Percentiles rank a stretch among this genome's conserved stretches.
Conservation (phyloP, 176 grass and related monocot species). For the Paspalum vaginatum region DNA sequence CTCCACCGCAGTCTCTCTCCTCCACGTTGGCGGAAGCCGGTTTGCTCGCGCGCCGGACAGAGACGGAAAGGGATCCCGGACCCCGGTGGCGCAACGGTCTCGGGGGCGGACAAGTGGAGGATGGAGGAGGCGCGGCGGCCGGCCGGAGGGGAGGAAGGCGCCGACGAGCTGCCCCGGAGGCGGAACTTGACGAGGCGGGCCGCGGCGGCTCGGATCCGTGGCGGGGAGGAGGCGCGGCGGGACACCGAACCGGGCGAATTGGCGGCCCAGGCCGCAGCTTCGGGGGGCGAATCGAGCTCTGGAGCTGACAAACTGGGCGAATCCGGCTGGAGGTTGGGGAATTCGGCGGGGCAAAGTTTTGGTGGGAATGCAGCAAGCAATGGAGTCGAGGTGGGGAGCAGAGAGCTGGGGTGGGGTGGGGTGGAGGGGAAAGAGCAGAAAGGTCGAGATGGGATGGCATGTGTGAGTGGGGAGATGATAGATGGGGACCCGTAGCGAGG, state of each 20-base stretch:
- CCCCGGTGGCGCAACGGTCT: no score
- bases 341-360: constrained; percentile 34
- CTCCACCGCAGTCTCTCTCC: no score
- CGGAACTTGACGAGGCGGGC: no score
- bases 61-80: no score
- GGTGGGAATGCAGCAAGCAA: constrained; percentile 37
- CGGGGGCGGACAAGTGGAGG: no score
- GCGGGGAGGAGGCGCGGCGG: no score
- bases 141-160: no score
- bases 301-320: not conserved
- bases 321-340: constrained; percentile 3
- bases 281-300: constrained; percentile 21
- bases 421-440: constrained; percentile 45
- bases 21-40: no score
- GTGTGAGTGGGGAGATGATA: constrained; percentile 25
- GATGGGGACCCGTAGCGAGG: constrained; percentile 53
- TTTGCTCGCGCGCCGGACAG: no score
- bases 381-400: constrained; percentile 11
- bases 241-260: not conserved
- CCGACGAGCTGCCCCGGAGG: no score
- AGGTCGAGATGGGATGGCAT: constrained; percentile 3
- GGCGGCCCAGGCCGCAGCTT: not conserved
- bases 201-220: no score
- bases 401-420: not conserved
- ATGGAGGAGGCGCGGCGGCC: no score